phyloP scores from a whole-genome alignment of 1,139 yeast species.

The Candida sp. region DNA sequence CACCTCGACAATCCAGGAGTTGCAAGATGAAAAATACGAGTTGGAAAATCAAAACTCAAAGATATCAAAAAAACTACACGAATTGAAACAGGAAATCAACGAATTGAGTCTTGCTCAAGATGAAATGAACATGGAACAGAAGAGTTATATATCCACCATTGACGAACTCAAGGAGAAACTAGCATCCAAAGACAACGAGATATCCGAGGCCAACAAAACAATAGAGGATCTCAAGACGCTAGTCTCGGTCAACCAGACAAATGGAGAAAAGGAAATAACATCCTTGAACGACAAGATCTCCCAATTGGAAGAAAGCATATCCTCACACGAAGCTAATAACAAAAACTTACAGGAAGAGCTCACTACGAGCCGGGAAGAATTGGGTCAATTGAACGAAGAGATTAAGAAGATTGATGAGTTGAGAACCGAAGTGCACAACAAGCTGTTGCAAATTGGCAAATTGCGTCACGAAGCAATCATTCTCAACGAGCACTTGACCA shows the following conservation, averaged over 20 bases:
- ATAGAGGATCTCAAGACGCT: conserved; percentile 14
- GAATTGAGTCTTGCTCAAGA: conserved; percentile 51
- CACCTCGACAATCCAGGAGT: conserved; percentile 43
- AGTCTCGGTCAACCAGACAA: conserved; percentile 11
- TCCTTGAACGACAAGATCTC: conserved; percentile 21
- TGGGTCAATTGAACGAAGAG: conserved; percentile 11
- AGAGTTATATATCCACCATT: conserved; percentile 43
- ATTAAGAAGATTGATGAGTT: conserved; percentile 21
- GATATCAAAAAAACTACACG: conserved; percentile 39
- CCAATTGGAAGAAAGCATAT: conserved; percentile 7
- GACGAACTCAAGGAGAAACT: conserved; percentile 50
- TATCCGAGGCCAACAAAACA: conserved; percentile 15
- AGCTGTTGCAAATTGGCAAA: conserved; percentile 84
- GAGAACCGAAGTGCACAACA: conserved; percentile 57
- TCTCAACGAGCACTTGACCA: conserved; percentile 90
- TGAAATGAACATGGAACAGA: conserved; percentile 51
- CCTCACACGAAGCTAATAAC: conserved; percentile 7
- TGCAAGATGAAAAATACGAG: conserved; percentile 52
- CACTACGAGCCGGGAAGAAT: conserved; percentile 6
- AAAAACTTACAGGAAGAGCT: conserved; percentile 11
- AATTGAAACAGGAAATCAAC: conserved; percentile 43
- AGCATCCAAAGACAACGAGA: conserved; percentile 24
- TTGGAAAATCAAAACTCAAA: conserved; percentile 42
- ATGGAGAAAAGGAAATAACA: conserved; percentile 9
- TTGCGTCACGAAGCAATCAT: conserved; percentile 96